Base-by-base conservation (phyloP, 306 rosid species). In the Delonix regia region DNA sequence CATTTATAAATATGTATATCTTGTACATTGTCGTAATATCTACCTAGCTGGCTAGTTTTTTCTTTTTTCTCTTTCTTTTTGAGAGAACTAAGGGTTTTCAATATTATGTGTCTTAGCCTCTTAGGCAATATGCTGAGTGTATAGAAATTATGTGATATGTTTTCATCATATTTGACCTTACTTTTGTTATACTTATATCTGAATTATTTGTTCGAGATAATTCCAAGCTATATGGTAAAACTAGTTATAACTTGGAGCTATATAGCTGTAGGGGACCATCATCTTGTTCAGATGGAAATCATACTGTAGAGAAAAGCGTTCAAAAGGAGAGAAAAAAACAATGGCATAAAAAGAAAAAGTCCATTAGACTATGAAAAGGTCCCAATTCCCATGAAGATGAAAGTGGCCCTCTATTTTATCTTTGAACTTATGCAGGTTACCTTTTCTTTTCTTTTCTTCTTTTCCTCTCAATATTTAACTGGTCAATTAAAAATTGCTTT, bases 381-480 rank as follows among this genome's bases (percentile, higher is more conserved):
- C 85, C 82, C 89, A 85, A 80, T 77, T 84, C 85, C 77, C 86
- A 87, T 77, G 87, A 77, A 83, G 62, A 67, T 34, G 85, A 87
- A 82, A 79, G 87, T 81, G 88, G 78, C 89, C 79, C 79, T 76
- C 72, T 74, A 84, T 83, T 55, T 57, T 80, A 59, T 70, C 75
- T 78, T 69, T 51, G 57, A 52, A 52, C 36, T 25, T 34, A 61
- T 72, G 60, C 59, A 68, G n/a, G 74, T 71, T 45, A 57, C 85
- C n/a, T 81, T 52, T 39, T 61, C 55, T 33, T 41, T 65, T 59
- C 63, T 15, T 55, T 60, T 60, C 9, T 33, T 18, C 9, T 18
- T 16, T 3, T 3, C 24, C 49, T 64, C 30, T 64, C 48, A 10
- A 62, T 85, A 71, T 77, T 57, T 79, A 71, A 62, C 59, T 60